These are phyloP conservation scores for Apiospora sp. DNA, from an alignment of 2,329 filamentous ascomycete species.

Conservation along the genomic window DNA sequence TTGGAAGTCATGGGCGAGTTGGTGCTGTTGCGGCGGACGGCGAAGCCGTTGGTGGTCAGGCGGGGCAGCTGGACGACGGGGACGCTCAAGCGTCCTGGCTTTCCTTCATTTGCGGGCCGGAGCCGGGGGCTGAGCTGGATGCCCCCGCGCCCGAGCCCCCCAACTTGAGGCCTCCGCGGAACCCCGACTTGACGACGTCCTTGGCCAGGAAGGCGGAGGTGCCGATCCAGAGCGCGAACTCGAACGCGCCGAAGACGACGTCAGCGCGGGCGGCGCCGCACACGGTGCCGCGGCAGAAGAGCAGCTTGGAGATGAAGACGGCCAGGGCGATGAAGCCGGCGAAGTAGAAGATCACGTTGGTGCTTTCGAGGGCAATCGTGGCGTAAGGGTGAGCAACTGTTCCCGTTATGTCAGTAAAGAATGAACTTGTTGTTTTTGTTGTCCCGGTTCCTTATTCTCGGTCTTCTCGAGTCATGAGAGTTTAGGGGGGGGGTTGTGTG, in stretches of 20 bases:
- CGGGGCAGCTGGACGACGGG: slow-evolving; percentile 31
- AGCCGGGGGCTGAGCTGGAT: slow-evolving; percentile 32
- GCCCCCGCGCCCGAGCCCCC: slow-evolving; percentile 33
- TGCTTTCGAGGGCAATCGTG: slow-evolving; percentile 56
- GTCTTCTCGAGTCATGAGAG: background rate
- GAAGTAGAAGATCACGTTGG: slow-evolving; percentile 66
- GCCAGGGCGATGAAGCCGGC: slow-evolving; percentile 65
- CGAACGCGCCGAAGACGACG: slow-evolving; percentile 61
- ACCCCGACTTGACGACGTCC: slow-evolving; percentile 55
- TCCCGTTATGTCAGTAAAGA: background rate
- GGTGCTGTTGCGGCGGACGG: slow-evolving; percentile 22
- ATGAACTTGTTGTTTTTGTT: background rate
- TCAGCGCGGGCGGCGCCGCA: slow-evolving; percentile 63
- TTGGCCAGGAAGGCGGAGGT: slow-evolving; percentile 55
- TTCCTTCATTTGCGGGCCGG: slow-evolving; percentile 48
- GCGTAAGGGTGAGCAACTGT: slow-evolving; percentile 57
- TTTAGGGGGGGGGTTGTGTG: background rate
- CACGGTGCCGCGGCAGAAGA: slow-evolving; percentile 65
- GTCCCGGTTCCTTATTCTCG: background rate
- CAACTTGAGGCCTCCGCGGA: slow-evolving; percentile 39
- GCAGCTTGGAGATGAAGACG: slow-evolving; percentile 62
- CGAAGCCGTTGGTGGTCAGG: slow-evolving; percentile 15
- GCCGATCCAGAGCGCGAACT: slow-evolving; percentile 61
- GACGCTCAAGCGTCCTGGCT: slow-evolving; percentile 41
- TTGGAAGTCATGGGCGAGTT: slow-evolving; percentile 28